Evolutionary conservation across 2,329 filamentous ascomycete species (phyloP).

Genomic region (Akanthomyces muscarius): DNA sequence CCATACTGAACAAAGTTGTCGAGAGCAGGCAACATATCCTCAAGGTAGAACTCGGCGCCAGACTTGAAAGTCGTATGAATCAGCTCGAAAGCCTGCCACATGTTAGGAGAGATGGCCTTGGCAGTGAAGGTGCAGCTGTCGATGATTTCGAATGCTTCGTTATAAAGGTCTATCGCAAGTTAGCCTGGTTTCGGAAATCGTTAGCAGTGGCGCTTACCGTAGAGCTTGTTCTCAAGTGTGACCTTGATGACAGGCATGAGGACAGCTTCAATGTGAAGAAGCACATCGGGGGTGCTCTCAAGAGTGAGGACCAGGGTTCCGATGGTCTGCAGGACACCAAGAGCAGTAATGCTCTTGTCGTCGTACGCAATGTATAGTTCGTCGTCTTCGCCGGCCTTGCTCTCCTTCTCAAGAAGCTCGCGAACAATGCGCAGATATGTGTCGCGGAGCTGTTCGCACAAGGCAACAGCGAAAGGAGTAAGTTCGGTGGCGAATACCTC

Average conservation of each 20-base stretch:
- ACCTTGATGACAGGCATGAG: slow-evolving; percentile 96
- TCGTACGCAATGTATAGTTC: slow-evolving; percentile 89
- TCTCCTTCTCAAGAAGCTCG: slow-evolving; percentile 85
- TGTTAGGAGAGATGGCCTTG: slow-evolving; percentile 89
- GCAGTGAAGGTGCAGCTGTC: slow-evolving; percentile 98
- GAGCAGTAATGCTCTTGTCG: slow-evolving; percentile 96
- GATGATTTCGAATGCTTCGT: slow-evolving; percentile 98
- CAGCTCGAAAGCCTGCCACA: slow-evolving; percentile 98
- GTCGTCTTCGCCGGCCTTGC: slow-evolving; percentile 69
- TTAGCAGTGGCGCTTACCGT: slow-evolving; percentile 51
- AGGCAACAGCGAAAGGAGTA: slow-evolving; percentile 91
- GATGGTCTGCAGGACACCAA: slow-evolving; percentile 95
- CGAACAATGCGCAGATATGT: slow-evolving; percentile 92
- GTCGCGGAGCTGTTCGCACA: slow-evolving; percentile 92
- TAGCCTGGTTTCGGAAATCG: background rate
- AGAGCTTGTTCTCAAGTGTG: slow-evolving; percentile 95
- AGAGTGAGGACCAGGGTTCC: slow-evolving; percentile 94
- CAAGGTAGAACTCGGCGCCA: slow-evolving; percentile 92
- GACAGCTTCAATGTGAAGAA: slow-evolving; percentile 90
- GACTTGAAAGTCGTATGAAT: slow-evolving; percentile 97
- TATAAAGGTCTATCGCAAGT: slow-evolving; percentile 71
- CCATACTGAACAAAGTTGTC: slow-evolving; percentile 98
- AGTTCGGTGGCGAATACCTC: slow-evolving; percentile 97
- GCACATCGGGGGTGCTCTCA: slow-evolving; percentile 93
- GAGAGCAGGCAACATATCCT: slow-evolving; percentile 96